Conservation (phyloP, 2,329 filamentous ascomycete genomes). For the Cercospora sojina region DNA sequence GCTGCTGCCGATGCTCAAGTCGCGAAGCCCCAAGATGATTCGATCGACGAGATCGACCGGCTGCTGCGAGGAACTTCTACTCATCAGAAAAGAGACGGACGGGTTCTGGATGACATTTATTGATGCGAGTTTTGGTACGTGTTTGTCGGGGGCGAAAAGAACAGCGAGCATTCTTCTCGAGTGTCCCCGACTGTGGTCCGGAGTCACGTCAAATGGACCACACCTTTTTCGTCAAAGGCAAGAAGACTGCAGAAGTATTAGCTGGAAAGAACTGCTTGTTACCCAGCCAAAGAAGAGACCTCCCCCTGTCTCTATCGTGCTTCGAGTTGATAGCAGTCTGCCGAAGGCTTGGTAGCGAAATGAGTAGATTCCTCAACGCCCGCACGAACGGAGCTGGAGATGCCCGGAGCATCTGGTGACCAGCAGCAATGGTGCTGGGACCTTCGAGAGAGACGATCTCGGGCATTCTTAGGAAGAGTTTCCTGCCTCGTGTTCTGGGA, state of each 20-base stretch:
- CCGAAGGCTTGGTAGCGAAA: too few species aligned
- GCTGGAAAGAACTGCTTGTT: neutral
- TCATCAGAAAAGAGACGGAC: slow-evolving; percentile 16
- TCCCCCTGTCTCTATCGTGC: neutral
- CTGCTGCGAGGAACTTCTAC: slow-evolving; percentile 25
- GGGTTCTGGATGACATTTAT: neutral
- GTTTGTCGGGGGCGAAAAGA: too few species aligned
- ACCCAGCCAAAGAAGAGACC: neutral
- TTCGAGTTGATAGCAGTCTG: neutral
- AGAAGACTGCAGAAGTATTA: neutral
- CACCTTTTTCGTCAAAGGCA: neutral
- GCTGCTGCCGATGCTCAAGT: slow-evolving; percentile 14
- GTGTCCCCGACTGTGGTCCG: too few species aligned
- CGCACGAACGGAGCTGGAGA: neutral
- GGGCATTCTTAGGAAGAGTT: neutral
- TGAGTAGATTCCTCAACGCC: too few species aligned
- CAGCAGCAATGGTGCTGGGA: neutral
- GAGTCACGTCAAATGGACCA: too few species aligned
- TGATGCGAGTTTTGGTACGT: neutral
- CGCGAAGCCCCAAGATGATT: neutral
- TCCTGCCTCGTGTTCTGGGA: neutral
- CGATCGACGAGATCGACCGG: slow-evolving; percentile 22
- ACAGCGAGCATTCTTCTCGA: too few species aligned
- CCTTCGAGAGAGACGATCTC: neutral
- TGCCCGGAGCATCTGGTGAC: neutral